Conservation (phyloP, 2,329 filamentous ascomycete genomes). For the Claviceps quebecensis region DNA sequence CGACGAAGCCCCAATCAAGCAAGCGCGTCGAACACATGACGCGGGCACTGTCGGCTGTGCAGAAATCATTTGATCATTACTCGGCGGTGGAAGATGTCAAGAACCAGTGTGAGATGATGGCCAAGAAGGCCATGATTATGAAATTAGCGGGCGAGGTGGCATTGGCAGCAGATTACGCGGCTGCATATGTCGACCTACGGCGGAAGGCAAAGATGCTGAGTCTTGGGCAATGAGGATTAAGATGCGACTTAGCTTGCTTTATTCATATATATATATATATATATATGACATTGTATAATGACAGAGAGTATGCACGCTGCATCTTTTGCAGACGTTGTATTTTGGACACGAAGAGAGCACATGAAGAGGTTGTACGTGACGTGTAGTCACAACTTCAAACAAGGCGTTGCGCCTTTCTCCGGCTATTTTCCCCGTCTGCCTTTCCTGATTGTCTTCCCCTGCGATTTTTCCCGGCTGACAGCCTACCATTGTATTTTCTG, state of each 20-base stretch:
- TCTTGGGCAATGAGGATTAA: slow-evolving; percentile 6
- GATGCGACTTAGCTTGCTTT: not conserved
- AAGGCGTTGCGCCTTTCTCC: not conserved
- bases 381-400: not conserved
- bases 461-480: not conserved
- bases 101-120: slow-evolving; percentile 66
- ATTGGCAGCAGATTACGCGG: slow-evolving; percentile 52
- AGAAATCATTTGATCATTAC: slow-evolving; percentile 50
- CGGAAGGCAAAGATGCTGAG: slow-evolving; percentile 21
- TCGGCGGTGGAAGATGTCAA: slow-evolving; percentile 48
- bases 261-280: too few species aligned
- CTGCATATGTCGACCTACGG: slow-evolving; percentile 47
- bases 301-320: not conserved
- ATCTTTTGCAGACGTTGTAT: not conserved
- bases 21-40: slow-evolving; percentile 42
- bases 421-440: too few species aligned
- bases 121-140: slow-evolving; percentile 69
- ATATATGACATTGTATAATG: not conserved
- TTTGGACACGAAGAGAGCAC: not conserved
- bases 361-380: not conserved
- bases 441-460: too few species aligned
- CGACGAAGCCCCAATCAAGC: slow-evolving; percentile 25
- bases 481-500: slow-evolving; percentile 24
- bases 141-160: slow-evolving; percentile 51
- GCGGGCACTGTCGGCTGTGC: slow-evolving; percentile 44